phyloP scores from a whole-genome alignment of 768 basidiomycete species.

The Cystofilobasidium ferigula region DNA sequence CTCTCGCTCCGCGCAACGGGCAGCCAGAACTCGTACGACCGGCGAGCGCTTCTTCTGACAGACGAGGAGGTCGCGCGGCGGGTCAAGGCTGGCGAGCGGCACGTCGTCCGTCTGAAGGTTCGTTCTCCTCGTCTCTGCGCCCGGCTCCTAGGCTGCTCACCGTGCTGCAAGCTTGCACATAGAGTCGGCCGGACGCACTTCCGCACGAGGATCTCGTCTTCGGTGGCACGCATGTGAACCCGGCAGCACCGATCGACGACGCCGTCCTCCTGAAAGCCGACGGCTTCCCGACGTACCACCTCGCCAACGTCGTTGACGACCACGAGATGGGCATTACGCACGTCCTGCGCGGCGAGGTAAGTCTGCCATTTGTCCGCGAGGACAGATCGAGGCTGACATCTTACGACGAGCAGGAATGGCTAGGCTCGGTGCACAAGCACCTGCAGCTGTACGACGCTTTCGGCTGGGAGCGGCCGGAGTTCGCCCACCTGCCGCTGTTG shows the following conservation, averaged over 20 bases:
- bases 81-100: slow-evolving; percentile 62
- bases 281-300: slow-evolving; percentile 86
- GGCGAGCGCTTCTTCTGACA: slow-evolving; percentile 70
- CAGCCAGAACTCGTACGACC: slow-evolving; percentile 75
- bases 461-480: slow-evolving; percentile 58
- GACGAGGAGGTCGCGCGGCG: slow-evolving; percentile 72
- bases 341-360: slow-evolving; percentile 82
- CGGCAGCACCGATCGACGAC: slow-evolving; percentile 50
- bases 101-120: slow-evolving; percentile 80
- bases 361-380: slow-evolving; percentile 21
- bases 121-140: slow-evolving; percentile 30
- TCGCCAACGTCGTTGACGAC: slow-evolving; percentile 92
- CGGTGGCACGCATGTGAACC: slow-evolving; percentile 17
- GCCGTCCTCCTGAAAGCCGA: slow-evolving; percentile 88
- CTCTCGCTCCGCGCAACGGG: slow-evolving; percentile 60
- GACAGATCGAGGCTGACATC: neutral
- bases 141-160: neutral
- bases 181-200: slow-evolving; percentile 6
- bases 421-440: slow-evolving; percentile 83
- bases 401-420: slow-evolving; percentile 64
- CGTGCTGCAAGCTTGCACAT: neutral
- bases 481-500: slow-evolving; percentile 82
- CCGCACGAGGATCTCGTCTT: slow-evolving; percentile 19
- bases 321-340: slow-evolving; percentile 92
- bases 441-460: slow-evolving; percentile 76